phyloP scores from a whole-genome alignment of 2,329 filamentous ascomycete species.

The Fusarium succisae region DNA sequence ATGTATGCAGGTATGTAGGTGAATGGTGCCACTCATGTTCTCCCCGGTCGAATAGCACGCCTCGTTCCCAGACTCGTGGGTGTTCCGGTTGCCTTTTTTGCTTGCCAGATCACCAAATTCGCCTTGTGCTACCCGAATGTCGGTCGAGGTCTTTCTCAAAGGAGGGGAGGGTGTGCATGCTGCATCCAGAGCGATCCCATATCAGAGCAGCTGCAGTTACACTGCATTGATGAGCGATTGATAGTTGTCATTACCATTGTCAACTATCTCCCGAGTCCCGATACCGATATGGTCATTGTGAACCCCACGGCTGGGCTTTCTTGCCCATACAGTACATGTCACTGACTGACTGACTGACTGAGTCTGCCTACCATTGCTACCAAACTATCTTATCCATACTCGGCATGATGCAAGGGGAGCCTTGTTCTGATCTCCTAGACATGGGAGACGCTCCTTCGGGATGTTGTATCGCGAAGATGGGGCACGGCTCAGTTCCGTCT shows the following conservation, averaged over 20 bases:
- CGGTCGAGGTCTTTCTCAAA: conserved; percentile 13
- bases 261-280: conserved; percentile 8
- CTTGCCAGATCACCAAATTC: conserved; percentile 20
- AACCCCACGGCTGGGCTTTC: conserved; percentile 43
- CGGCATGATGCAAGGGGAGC: conserved; percentile 41
- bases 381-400: conserved; percentile 2
- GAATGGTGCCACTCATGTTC: conserved; percentile 15
- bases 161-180: conserved; percentile 28
- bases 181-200: conserved; percentile 34
- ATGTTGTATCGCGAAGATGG: conserved; percentile 13
- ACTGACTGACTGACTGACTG: not conserved
- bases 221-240: not conserved
- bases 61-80: conserved; percentile 13
- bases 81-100: conserved; percentile 30
- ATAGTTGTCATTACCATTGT: not conserved
- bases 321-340: conserved; percentile 4
- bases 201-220: not conserved
- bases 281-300: conserved; percentile 3
- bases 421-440: conserved; percentile 19
- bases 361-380: conserved; percentile 28
- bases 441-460: conserved; percentile 12
- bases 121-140: conserved; percentile 19
- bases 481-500: conserved; percentile 36
- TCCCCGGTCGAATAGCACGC: conserved; percentile 17
- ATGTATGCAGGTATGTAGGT: not conserved